Evolutionary conservation across 345 rosid genomes (phyloP), one percentile per base, ranked within the genome.

Genomic region (Sapria himalayana): DNA sequence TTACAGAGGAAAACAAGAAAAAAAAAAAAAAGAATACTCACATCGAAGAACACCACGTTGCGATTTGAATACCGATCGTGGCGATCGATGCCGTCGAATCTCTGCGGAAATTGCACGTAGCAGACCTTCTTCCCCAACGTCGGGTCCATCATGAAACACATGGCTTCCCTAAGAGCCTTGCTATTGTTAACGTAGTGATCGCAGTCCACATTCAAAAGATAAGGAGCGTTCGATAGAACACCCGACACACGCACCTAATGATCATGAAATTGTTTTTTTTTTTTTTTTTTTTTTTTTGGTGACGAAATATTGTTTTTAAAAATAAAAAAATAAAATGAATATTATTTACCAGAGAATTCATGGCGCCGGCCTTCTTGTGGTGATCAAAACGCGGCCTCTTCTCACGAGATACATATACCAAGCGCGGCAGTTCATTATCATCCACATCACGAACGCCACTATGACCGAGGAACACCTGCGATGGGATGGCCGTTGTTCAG

Each of bases 121-220:
- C 96, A 85, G 48, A 85, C 75, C 58, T 75, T 78, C 65, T 85
- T 85, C 48, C 96, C 96, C 3, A 66, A 71, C 25, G 65, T 66
- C 3, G 92, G 96, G 45, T 85, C 96, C 96, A 81, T 85, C 96
- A 85, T 67, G 67, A 89, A 89, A 63, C 98, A 89, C 98, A 89
- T 89, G 1, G 98, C 80, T 67, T 89, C 98, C 58, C 98, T 62
- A 22, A 89, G 82, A 11, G 98, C 94, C 60, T 67, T 77, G 70
- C 96, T 61, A 46, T 85, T 85, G 76, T 85, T 85, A 50, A 85
- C 75, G 51, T 85, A 85, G 47, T 85, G 96, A 70, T 85, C 96
- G 53, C 96, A 85, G 9, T 85, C 96, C 0, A 85, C 93, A 22
- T 85, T 85, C 46, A 85, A 61, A 45, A 85, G 64, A 56, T 85